Conservation (phyloP, 139 green algal genomes). For the Auxenochlorella protothecoides region DNA sequence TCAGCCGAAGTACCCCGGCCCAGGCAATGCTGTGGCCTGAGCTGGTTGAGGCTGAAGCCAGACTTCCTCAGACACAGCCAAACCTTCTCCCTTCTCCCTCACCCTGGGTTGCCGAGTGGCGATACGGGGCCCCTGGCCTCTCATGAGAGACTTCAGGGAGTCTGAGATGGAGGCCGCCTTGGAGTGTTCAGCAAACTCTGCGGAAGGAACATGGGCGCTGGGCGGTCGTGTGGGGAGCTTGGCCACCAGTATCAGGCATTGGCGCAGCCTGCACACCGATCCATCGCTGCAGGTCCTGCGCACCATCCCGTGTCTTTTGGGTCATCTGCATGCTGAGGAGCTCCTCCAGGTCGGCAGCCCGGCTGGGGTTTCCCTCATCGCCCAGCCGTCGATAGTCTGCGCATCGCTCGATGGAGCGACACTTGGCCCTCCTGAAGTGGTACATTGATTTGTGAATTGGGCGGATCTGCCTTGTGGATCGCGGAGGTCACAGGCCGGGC, state of each 20-base stretch:
- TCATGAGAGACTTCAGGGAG: conserved; percentile 12
- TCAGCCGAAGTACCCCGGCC: neutral
- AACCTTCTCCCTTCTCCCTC: neutral
- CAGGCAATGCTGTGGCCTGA: neutral
- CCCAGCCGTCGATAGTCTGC: neutral
- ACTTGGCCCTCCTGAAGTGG: no score
- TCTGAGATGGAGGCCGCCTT: conserved; percentile 13
- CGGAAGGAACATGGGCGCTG: neutral
- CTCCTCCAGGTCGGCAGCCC: conserved; percentile 21
- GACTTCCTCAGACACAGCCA: neutral
- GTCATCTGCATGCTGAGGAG: conserved; percentile 31
- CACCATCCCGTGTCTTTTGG: conserved; percentile 10
- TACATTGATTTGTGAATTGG: no score
- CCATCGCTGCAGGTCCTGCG: neutral
- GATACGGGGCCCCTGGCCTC: conserved; percentile 16
- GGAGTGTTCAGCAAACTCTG: neutral
- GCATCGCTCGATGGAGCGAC: neutral
- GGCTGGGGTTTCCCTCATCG: conserved; percentile 25
- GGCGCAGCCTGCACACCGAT: neutral
- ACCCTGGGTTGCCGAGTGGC: conserved; percentile 18
- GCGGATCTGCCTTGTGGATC: no score
- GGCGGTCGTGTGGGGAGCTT: neutral
- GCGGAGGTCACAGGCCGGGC: neutral
- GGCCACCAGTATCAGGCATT: neutral
- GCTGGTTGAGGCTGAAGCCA: neutral